Conservation (phyloP, 176 grass and related monocot species). For the Carex parvula region DNA sequence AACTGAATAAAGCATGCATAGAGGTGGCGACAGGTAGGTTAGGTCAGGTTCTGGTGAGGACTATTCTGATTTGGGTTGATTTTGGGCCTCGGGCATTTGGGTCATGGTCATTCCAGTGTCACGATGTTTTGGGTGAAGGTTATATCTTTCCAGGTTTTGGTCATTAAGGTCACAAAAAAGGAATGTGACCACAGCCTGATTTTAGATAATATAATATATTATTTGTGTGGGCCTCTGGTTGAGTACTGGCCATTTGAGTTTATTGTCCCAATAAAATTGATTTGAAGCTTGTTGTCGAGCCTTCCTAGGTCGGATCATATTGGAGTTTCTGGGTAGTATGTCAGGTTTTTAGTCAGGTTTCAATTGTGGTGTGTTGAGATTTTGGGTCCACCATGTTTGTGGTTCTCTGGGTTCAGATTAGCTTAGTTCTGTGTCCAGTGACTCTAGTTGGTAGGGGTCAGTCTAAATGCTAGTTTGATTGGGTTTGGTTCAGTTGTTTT, state of each 20-base stretch:
- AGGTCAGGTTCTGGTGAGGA: neutral
- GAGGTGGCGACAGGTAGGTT: neutral
- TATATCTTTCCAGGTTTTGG: neutral
- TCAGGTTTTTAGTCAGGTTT: neutral
- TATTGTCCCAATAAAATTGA: neutral
- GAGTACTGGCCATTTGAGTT: neutral
- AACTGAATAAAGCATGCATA: neutral
- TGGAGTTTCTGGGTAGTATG: neutral
- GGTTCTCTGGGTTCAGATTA: neutral
- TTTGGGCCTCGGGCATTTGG: neutral
- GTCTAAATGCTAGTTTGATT: neutral
- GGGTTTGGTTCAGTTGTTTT: neutral
- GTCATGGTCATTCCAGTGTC: neutral
- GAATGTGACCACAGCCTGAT: neutral
- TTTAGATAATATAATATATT: neutral
- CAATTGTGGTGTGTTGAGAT: neutral
- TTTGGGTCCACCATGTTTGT: neutral
- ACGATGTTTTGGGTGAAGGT: neutral
- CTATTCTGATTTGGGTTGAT: neutral
- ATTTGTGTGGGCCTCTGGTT: neutral
- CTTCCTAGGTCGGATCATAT: neutral
- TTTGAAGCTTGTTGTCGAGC: neutral
- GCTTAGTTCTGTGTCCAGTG: neutral
- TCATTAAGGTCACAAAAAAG: neutral
- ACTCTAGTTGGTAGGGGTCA: neutral